Conservation (phyloP, 306 rosid species). For the Lathyrus tuberosus region DNA sequence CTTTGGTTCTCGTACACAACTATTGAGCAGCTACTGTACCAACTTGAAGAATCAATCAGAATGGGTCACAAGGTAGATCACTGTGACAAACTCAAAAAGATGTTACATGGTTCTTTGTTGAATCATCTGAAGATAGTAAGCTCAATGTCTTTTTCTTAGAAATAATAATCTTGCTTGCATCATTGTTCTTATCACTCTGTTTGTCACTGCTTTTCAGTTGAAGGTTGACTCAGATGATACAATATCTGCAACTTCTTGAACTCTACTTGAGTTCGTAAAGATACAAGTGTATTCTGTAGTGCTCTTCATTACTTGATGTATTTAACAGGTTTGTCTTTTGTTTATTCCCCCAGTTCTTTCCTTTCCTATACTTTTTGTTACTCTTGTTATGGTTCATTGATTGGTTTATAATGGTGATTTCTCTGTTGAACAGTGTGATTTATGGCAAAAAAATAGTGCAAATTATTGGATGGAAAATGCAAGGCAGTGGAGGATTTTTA, state of each 20-base stretch:
- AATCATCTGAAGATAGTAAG: too few relatives aligned
- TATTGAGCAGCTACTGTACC: too few relatives aligned
- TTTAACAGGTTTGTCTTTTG: constrained; percentile 34
- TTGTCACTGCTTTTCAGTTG: constrained; percentile 51
- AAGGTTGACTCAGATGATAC: constrained; percentile 63
- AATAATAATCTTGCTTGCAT: neutral
- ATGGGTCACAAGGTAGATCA: too few relatives aligned
- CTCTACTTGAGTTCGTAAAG: constrained; percentile 9
- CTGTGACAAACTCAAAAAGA: too few relatives aligned
- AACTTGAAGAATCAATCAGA: too few relatives aligned
- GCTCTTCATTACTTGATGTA: constrained; percentile 6
- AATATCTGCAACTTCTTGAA: constrained; percentile 47
- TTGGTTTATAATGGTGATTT: constrained; percentile 7
- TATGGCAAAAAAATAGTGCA: constrained; percentile 7
- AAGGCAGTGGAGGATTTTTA: neutral
- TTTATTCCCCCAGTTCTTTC: constrained; percentile 2
- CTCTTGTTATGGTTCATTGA: constrained; percentile 15
- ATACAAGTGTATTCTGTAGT: neutral
- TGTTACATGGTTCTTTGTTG: too few relatives aligned
- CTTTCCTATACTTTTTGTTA: constrained; percentile 13
- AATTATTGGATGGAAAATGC: constrained; percentile 1
- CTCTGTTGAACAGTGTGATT: constrained; percentile 33
- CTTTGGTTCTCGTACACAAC: too few relatives aligned
- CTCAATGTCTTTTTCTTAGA: too few relatives aligned
- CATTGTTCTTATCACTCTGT: constrained; percentile 7